Percentiles rank a stretch among this genome's conserved stretches.
These are phyloP conservation scores for Neckera pumila DNA, from an alignment of 225 moss, liverwort and hornwort genomes.

Conservation along the genomic window DNA sequence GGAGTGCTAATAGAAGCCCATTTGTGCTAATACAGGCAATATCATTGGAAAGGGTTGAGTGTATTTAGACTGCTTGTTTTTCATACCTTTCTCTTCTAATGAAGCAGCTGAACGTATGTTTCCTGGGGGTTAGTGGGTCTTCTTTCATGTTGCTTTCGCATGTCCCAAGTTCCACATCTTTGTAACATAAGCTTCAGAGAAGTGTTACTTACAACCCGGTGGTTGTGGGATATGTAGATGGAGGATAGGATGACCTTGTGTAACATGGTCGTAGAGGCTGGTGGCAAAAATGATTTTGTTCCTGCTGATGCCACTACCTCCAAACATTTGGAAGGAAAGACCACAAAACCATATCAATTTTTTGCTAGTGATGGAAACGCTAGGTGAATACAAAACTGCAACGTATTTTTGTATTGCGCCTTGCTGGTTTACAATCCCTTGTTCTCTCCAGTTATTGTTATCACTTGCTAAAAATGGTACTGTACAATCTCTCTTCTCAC, in stretches of 20 bases:
- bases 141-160: neutral
- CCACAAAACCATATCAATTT: slow-evolving; percentile 52
- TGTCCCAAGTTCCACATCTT: neutral
- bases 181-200: neutral
- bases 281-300: slow-evolving; percentile 90
- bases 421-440: neutral
- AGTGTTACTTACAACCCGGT: neutral
- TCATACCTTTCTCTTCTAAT: neutral
- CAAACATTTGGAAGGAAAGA: slow-evolving; percentile 86
- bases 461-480: neutral
- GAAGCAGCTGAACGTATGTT: neutral
- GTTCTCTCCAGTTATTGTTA: neutral
- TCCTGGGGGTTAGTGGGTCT: neutral
- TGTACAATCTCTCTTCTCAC: neutral
- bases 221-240: slow-evolving; percentile 49
- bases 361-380: slow-evolving; percentile 64
- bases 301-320: slow-evolving; percentile 82
- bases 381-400: slow-evolving; percentile 17
- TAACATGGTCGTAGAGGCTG: slow-evolving; percentile 94
- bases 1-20: neutral
- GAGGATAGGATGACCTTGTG: slow-evolving; percentile 96
- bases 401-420: neutral
- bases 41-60: neutral
- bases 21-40: neutral
- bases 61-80: neutral